Evolutionary conservation across 768 basidiomycete genomes (phyloP).

Genomic region (Psilocybe subaeruginosa): DNA sequence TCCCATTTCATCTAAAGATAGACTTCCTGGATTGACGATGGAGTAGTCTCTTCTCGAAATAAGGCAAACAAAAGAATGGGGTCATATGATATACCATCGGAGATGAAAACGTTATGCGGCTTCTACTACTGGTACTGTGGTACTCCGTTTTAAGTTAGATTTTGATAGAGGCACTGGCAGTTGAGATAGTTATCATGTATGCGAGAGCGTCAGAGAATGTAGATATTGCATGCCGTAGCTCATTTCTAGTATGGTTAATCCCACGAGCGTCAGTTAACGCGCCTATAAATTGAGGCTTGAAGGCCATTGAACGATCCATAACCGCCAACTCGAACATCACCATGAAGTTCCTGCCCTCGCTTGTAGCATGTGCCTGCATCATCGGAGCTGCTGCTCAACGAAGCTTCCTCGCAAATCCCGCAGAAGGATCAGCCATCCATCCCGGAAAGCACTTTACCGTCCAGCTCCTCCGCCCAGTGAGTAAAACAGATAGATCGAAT

Average conservation of each 20-base stretch:
- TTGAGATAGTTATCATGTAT: neutral
- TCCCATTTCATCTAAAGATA: too few species aligned
- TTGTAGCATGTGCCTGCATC: slow-evolving; percentile 22
- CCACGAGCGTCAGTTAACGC: neutral
- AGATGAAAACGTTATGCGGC: too few species aligned
- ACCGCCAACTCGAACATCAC: neutral
- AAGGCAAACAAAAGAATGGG: too few species aligned
- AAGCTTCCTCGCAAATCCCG: slow-evolving; percentile 35
- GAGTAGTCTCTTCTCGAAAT: too few species aligned
- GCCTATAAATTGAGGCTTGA: neutral
- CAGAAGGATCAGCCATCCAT: slow-evolving; percentile 24
- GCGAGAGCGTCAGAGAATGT: neutral
- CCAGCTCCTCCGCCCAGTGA: slow-evolving; percentile 41
- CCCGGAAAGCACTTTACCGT: slow-evolving; percentile 36
- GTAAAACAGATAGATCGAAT: slow-evolving; percentile 11
- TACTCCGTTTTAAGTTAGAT: neutral
- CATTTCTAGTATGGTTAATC: neutral
- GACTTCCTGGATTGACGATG: too few species aligned
- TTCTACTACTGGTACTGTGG: too few species aligned
- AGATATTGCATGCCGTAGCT: neutral
- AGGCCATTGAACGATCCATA: neutral
- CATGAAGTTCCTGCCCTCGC: slow-evolving; percentile 18
- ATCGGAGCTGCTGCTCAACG: slow-evolving; percentile 39
- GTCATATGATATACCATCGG: too few species aligned
- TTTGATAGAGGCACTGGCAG: neutral